Evolutionary conservation across 2,329 filamentous ascomycete genomes (phyloP), one percentile per base, ranked within the genome.

Genomic region (Botrytis cinerea): DNA sequence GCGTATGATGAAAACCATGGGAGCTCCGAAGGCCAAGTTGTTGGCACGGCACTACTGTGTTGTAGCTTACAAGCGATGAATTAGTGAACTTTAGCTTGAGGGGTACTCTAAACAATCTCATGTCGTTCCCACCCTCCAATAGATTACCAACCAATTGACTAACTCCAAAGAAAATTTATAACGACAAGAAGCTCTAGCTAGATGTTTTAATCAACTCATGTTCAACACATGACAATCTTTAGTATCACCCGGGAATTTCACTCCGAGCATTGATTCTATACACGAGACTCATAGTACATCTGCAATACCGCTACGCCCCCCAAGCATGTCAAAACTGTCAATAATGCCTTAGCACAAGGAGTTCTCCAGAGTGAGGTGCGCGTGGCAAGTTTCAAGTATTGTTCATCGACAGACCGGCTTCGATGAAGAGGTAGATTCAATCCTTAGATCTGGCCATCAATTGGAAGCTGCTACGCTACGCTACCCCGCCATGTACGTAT

Each of bases 401-500:
- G 45, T 48, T 48, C 45, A 51, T n/a, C 6, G 28, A 9, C 51
- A 6, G 51, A 16, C 7, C 38, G 40, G 12, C 9, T 18, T 32
- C 51, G 28, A 32, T 2, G n/a, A 28, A 18, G 51, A 35, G 18
- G 9, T 35, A 28, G 9, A 25, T 18, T 35, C 16, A 16, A 28
- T 35, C 16, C 25, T 12, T 48, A 32, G 62, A 48, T 46, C 62
- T 35, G 28, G 43, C 62, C 45, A 46, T 22, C 35, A 28, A 28
- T 28, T 16, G 51, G 51, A 18, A 66, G 62, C 45, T 51, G 20
- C 6, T 2, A 1, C 8, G 6, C 28, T 20, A 59, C n/a, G 48
- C 48, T 38, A 67, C 32, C 63, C 45, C 45, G 45, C 22, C 46
- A 51, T 40, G 46, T 68, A 40, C 46, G 46, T 68, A 67, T 14